These are phyloP conservation scores for Russula virescens DNA, from an alignment of 768 basidiomycete species.

Conservation along the genomic window DNA sequence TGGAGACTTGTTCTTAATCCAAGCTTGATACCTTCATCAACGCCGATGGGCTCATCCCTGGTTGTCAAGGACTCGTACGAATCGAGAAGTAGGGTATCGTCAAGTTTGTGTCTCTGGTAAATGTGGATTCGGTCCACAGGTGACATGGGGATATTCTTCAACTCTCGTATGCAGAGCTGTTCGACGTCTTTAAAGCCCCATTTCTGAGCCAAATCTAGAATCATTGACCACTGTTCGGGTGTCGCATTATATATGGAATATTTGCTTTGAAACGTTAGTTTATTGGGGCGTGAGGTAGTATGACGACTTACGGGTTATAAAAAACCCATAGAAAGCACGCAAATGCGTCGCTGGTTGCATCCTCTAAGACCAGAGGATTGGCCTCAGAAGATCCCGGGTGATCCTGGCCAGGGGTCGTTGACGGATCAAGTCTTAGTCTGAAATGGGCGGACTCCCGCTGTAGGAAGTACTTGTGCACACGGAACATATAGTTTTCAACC, in stretches of 20 bases:
- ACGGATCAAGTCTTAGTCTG: neutral
- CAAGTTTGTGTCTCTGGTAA: slow-evolving; percentile 35
- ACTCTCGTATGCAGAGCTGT: slow-evolving; percentile 35
- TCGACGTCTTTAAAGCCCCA: slow-evolving; percentile 41
- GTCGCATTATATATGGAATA: slow-evolving; percentile 38
- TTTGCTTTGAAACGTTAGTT: slow-evolving; percentile 26
- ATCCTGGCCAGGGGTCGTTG: slow-evolving; percentile 21
- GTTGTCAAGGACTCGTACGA: slow-evolving; percentile 35
- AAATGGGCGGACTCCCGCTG: slow-evolving; percentile 16
- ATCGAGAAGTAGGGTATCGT: slow-evolving; percentile 32
- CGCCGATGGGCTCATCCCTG: slow-evolving; percentile 33
- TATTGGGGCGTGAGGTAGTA: neutral
- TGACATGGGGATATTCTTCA: slow-evolving; percentile 35
- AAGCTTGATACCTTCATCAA: slow-evolving; percentile 39
- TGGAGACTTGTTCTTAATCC: slow-evolving; percentile 37
- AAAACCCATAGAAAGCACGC: slow-evolving; percentile 33
- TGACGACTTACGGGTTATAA: slow-evolving; percentile 32
- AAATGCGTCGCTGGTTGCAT: slow-evolving; percentile 29
- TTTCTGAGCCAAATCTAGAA: slow-evolving; percentile 35
- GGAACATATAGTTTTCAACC: slow-evolving; percentile 13
- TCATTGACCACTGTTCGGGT: slow-evolving; percentile 38
- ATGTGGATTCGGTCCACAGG: slow-evolving; percentile 36
- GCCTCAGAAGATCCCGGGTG: slow-evolving; percentile 30
- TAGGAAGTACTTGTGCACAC: slow-evolving; percentile 14
- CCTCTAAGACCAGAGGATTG: slow-evolving; percentile 30